Base-by-base conservation (phyloP, 805 yeast genomes). In the Schwanniomyces occidentalis region DNA sequence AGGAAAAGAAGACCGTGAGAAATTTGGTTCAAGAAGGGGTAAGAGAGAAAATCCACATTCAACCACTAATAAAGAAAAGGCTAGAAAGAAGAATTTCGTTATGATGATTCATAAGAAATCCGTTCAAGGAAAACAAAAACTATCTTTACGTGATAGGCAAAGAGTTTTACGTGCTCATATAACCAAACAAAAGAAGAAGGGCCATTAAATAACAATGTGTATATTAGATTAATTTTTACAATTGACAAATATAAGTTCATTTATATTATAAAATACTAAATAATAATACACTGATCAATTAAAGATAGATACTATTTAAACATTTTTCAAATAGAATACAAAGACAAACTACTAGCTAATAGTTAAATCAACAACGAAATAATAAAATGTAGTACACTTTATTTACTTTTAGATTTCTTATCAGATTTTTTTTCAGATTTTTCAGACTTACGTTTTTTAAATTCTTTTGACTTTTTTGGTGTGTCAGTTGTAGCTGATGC, bases 21-120 rank as follows among this genome's bases (percentile, higher is more conserved):
- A 83, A 61, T 91, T 81, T 52, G 96, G 97, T 16, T 85, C 95
- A 13, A 78, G 82, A 58, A 85, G 79, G 68, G 95, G 95, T 53
- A 82, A 82, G 63, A 69, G 81, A 54, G 83, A 80, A 16, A 75
- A 75, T 36, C 72, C 76, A 12, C 97, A 84, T 57, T 86, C 95
- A 18, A 90, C 98, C 8, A 93, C 99, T 2, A 93, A 93, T 62
- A 80, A 80, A 64, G 97, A 95, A 65, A 93, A 93, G 78, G 95
- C 89, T 16, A 78, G 98, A 63, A 88, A 88, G 88, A 93, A 93
- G 96, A 93, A 93, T 66, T 93, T 89, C 57, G 91, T 93, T 58
- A 93, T 93, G 99, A 86, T 86, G 91, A 86, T 93, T 49, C 99
- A 93, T 65, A 93, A 91, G 69, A 80, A 80, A 52, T 81, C 86